Percentiles rank a stretch among this genome's conserved stretches.
Evolutionary conservation across 2,329 filamentous ascomycete genomes (phyloP).

Genomic region (Epichloe scottii): DNA sequence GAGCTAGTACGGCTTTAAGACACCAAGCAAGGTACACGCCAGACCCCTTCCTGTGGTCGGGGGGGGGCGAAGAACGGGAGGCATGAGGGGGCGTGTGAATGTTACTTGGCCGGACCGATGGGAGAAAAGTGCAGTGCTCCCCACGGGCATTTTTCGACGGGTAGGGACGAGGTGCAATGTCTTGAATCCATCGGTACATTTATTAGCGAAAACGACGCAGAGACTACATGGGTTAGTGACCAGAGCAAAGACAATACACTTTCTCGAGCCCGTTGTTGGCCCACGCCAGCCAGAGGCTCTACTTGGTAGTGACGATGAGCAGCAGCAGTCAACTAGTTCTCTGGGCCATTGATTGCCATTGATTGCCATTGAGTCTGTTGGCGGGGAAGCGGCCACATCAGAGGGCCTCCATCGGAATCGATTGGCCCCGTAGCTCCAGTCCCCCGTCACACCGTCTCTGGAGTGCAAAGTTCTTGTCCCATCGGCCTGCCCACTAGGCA

Average conservation of each 20-base stretch:
- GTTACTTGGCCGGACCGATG: not conserved
- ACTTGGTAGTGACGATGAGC: not conserved
- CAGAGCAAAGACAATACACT: not conserved
- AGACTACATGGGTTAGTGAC: not conserved
- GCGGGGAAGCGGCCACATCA: not conserved
- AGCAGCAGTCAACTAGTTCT: not conserved
- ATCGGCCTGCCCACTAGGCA: not conserved
- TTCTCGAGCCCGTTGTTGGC: not conserved
- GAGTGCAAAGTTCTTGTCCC: not conserved
- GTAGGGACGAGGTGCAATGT: not conserved
- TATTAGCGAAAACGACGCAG: not conserved
- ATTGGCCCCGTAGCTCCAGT: not conserved
- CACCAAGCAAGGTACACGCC: constrained; percentile 1
- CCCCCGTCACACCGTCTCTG: not conserved
- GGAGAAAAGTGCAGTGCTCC: not conserved
- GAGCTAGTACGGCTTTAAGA: constrained; percentile 4
- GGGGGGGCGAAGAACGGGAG: not conserved
- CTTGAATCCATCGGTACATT: constrained; percentile 1
- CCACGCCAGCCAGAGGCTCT: not conserved
- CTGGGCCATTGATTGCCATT: not conserved
- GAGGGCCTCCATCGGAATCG: not conserved
- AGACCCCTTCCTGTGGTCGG: not conserved
- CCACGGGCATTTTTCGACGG: not conserved
- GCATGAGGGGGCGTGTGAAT: not conserved
- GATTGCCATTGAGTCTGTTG: not conserved